Evolutionary conservation across 169 alveolate species (phyloP), one percentile per base, ranked within the genome.

Genomic region (Plasmodium gaboni): DNA sequence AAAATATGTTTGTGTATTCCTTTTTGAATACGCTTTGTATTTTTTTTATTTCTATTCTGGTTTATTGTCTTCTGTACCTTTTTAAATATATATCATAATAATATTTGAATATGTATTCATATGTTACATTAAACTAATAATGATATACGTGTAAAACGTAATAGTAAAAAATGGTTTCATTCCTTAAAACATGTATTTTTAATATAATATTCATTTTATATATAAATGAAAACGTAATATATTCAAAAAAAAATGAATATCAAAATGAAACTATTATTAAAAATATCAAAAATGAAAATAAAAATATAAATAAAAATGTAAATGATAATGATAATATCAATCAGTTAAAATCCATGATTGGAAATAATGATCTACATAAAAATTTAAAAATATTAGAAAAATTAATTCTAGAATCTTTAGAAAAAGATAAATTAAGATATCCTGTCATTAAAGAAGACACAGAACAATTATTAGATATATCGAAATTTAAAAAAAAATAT

Each of bases 321-420:
- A 22, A 5, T 44, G 55, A 60, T 42, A 53, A 57, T 59, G 69
- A 63, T 9, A 74, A 53, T 61, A 22, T 61, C 22, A 32, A 42
- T 13, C 55, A 74, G 22, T 26, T 74, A 74, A 74, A 60, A 28
- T 19, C 59, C 7, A 67, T 74, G 70, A 50, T 74, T 42, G 74
- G 61, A n/a, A 61, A 38, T 24, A 74, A 60, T 22, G 74, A 42
- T 3, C 19, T 74, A 17, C 44, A 42, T 51, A 53, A 60, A 13
- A 46, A 74, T 74, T 74, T 74, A 74, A 60, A n/a, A 51, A 53
- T 13, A 60, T 60, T 74, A 51, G 74, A 74, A 74, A 60, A 51
- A 38, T 8, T 46, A 74, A 60, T 74, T 60, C n/a, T 74, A 38
- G 15, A 60, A 15, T 19, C 88, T 24, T 74, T 74, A 53, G 46